Conservation (phyloP, 805 yeast species). For the Saturnispora sanitii region DNA sequence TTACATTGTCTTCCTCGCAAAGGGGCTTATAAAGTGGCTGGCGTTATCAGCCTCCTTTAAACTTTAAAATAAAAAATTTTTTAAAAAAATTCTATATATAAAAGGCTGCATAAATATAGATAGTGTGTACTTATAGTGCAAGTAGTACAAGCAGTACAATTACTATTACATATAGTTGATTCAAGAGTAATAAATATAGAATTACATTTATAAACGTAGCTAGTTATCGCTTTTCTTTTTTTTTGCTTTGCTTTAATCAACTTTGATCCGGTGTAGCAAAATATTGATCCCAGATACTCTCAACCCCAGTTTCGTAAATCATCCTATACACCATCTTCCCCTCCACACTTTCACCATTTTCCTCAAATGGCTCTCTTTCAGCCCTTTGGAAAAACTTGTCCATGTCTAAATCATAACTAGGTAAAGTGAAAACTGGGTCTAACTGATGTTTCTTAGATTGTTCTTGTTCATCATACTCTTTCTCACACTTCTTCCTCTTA, state of each 20-base stretch:
- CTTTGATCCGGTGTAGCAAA: constrained; percentile 28
- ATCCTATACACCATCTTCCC: constrained; percentile 50
- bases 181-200: too few species aligned
- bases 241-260: background rate
- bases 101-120: too few species aligned
- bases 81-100: too few species aligned
- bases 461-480: background rate
- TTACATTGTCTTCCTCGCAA: too few species aligned
- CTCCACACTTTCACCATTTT: constrained; percentile 25
- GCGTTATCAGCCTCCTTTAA: too few species aligned
- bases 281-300: constrained; percentile 61
- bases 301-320: constrained; percentile 54
- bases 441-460: constrained; percentile 5
- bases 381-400: constrained; percentile 42
- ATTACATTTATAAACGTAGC: too few species aligned
- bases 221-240: too few species aligned
- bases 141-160: too few species aligned
- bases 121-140: too few species aligned
- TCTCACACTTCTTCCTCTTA: background rate
- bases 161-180: too few species aligned
- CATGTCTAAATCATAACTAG: constrained; percentile 29
- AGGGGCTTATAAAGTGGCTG: too few species aligned
- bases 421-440: constrained; percentile 17
- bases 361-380: constrained; percentile 19
- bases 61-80: too few species aligned